phyloP scores from a whole-genome alignment of 2,329 filamentous ascomycete genomes.

The Rutstroemia sp. region DNA sequence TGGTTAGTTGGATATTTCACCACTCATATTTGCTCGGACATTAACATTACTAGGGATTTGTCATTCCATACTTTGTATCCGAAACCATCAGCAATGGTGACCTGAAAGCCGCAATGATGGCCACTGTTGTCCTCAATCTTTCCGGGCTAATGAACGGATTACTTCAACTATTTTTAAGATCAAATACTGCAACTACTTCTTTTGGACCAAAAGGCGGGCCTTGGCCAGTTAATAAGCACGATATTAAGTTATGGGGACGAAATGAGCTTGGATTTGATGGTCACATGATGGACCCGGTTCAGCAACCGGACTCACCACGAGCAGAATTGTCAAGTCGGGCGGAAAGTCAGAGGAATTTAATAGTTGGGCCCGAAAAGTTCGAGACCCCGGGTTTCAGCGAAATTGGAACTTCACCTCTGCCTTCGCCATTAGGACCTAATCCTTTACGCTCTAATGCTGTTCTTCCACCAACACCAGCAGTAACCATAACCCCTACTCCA shows the following conservation, averaged over 20 bases:
- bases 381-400: constrained; percentile 20
- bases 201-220: constrained; percentile 39
- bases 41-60: constrained; percentile 41
- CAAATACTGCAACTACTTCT: constrained; percentile 51
- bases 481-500: not conserved
- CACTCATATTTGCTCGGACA: not conserved
- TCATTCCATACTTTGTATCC: constrained; percentile 57
- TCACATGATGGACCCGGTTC: constrained; percentile 25
- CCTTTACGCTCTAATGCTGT: constrained; percentile 8
- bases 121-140: constrained; percentile 58
- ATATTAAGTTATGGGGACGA: constrained; percentile 40
- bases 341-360: constrained; percentile 19
- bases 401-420: constrained; percentile 11
- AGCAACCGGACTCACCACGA: constrained; percentile 14
- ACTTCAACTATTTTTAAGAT: constrained; percentile 60
- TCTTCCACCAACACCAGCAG: not conserved
- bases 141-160: constrained; percentile 59
- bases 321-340: constrained; percentile 12
- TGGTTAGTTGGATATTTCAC: constrained; percentile 39
- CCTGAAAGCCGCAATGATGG: constrained; percentile 52
- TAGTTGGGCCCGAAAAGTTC: constrained; percentile 20
- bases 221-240: constrained; percentile 41
- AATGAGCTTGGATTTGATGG: constrained; percentile 29
- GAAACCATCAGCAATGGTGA: constrained; percentile 41
- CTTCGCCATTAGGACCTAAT: constrained; percentile 9